Evolutionary conservation across 1,284 basidiomycete genomes (phyloP), one percentile per base, ranked within the genome.

Genomic region (Ceratobasidium sp.): DNA sequence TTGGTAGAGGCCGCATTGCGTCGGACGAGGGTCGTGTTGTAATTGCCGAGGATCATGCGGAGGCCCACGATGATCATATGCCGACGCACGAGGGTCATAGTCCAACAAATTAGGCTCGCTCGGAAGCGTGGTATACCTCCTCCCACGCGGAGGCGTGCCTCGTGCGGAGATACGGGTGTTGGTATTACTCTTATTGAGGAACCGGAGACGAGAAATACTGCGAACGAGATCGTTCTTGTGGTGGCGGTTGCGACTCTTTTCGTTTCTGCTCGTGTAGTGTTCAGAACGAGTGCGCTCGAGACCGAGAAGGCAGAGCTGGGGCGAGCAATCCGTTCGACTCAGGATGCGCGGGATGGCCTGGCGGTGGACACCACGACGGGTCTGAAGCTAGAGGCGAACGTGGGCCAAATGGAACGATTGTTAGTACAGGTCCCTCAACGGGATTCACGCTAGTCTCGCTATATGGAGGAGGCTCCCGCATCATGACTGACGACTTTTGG

Each of bases 381-480:
- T 43, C 6, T 6, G 59, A 30, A 62, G 26, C 18, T 2, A 43
- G 44, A n/a, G 21, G 30, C 44, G 44, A 30, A 3, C 59, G 43
- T 1, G 59, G 18, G 30, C 38, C 47, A 28, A 43, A 43, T 2
- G 43, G 30, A 23, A 57, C 13, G 23, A 67, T 38, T 2, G 32
- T 23, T 18, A 50, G 64, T 1, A 50, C 35, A 30, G 64, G 38
- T 6, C 49, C n/a, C 21, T 23, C 43, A 21, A 67, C 23, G 4
- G 11, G 3, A 23, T 32, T 43, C 26, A 30, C 16, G 35, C 38
- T 9, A 16, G 38, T 28, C 28, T 67, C 64, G 64, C 21, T 55
- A 28, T 67, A 67, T 9, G 64, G 64, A 54, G 64, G 64, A 1
- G 64, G 64, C n/a, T 67, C 64, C 26, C 44, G 50, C n/a, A 52